Base-by-base conservation (phyloP, 208 protist species). In the Leishmania arabica region DNA sequence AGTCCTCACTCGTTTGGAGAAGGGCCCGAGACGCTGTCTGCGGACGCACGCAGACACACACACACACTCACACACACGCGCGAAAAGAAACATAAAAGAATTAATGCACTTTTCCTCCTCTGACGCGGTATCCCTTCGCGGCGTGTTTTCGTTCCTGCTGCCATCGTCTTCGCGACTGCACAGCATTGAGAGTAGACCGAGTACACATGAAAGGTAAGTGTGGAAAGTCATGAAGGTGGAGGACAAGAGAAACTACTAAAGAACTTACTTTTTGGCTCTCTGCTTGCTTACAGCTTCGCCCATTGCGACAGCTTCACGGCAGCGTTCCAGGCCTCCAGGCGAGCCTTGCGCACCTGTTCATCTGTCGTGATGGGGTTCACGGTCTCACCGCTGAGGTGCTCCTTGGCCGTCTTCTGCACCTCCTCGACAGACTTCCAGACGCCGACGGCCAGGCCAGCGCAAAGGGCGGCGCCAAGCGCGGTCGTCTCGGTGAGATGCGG, bases 401-500 rank as follows among this genome's bases (percentile, higher is more conserved):
- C 37, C 21, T 74, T 66, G 62, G 85, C 86, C 34, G 91, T 79
- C 15, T 37, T 37, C 40, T 81, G 40, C 42, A 95, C 56, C 56
- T 95, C 85, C 21, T 94, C 90, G 31, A 89, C 68, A 9, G 91
- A 95, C 62, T 85, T 86, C 93, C 93, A 97, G 17, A 89, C 82
- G 9, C 90, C 90, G 37, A 77, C 86, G 3, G 88, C 90, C 19
- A 96, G 88, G 1, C 91, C 94, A 31, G 94, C 94, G 72, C 92
- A 96, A 3, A 96, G 75, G 21, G 92, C 92, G 1, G 93, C 94
- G 37, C 94, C 94, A 49, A 96, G 88, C 11, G 94, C 87, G 37
- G 92, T 97, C 1, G 88, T 96, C 79, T 97, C 94, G 8, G 77
- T 84, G 88, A 96, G 94, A 31, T 77, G 65, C 8, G 94, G 94